phyloP scores from a whole-genome alignment of 164 flowering plant genomes.

The Vitis cinerea region DNA sequence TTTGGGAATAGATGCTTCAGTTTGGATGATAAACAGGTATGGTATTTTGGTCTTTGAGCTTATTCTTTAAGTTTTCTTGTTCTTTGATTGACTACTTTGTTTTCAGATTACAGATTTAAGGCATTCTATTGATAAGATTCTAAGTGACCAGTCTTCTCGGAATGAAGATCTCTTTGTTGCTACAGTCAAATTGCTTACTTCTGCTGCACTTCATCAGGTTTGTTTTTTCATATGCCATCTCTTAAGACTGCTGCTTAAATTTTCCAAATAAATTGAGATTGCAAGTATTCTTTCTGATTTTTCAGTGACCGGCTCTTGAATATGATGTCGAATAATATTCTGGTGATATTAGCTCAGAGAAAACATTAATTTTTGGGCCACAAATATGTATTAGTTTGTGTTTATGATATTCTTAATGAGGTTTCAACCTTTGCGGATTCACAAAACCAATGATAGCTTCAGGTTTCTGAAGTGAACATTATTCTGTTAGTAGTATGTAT shows the following conservation, averaged over 20 bases:
- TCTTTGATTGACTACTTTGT: constrained; percentile 12
- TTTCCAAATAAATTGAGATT: too few relatives aligned
- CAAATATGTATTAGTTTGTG: not conserved
- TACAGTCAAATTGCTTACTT: constrained; percentile 52
- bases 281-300: too few relatives aligned
- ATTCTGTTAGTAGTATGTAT: too few relatives aligned
- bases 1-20: constrained; percentile 52
- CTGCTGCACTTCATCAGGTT: constrained; percentile 90
- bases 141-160: constrained; percentile 40
- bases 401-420: too few relatives aligned
- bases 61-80: not conserved
- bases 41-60: constrained; percentile 3
- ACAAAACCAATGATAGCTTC: too few relatives aligned
- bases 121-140: constrained; percentile 35
- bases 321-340: too few relatives aligned
- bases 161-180: constrained; percentile 68
- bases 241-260: too few relatives aligned
- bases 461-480: too few relatives aligned
- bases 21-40: constrained; percentile 74
- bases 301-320: too few relatives aligned
- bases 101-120: constrained; percentile 63
- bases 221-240: constrained; percentile 1
- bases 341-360: too few relatives aligned
- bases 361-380: not conserved
- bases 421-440: too few relatives aligned